Percentiles rank a stretch among this genome's conserved stretches.
Conservation (phyloP, 192 early-diverging fungal genomes). For the Mycoemilia scoparia region DNA sequence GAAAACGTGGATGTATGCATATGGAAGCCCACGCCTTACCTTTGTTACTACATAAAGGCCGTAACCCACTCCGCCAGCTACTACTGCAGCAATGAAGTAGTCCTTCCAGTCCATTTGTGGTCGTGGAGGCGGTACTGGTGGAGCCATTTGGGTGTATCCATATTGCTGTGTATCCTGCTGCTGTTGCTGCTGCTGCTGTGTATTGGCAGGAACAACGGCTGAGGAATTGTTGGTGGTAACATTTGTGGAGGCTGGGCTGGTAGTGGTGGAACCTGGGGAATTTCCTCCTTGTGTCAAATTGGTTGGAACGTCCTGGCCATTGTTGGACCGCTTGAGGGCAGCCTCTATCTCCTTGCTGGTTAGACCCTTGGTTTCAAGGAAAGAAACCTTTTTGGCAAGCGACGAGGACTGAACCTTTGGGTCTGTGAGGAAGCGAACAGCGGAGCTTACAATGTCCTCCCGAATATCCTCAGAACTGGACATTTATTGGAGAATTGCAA, state of each 20-base stretch:
- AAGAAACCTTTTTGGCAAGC: constrained; percentile 81
- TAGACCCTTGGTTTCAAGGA: constrained; percentile 90
- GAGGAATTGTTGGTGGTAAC: constrained; percentile 3
- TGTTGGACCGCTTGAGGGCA: constrained; percentile 47
- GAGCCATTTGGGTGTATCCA: constrained; percentile 20
- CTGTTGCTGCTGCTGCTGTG: constrained; percentile 3
- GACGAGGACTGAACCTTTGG: constrained; percentile 79
- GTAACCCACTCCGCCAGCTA: constrained; percentile 76
- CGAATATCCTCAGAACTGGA: constrained; percentile 31
- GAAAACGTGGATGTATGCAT: constrained; percentile 3
- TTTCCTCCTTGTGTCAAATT: too few relatives aligned
- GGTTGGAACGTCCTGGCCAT: too few relatives aligned
- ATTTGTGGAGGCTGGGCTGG: constrained; percentile 22
- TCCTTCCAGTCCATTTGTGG: constrained; percentile 82
- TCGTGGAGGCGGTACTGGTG: constrained; percentile 33
- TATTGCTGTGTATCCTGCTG: constrained; percentile 6
- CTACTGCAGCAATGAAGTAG: constrained; percentile 71
- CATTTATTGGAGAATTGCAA: too few relatives aligned
- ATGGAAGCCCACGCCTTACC: constrained; percentile 33
- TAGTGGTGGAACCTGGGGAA: constrained; percentile 15
- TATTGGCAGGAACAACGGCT: constrained; percentile 1
- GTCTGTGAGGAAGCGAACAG: constrained; percentile 83
- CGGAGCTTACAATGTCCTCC: constrained; percentile 58
- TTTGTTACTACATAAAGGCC: constrained; percentile 57
- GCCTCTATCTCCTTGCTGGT: constrained; percentile 80